phyloP scores from a whole-genome alignment of 441 rosid species.

The Daphne laureola region DNA sequence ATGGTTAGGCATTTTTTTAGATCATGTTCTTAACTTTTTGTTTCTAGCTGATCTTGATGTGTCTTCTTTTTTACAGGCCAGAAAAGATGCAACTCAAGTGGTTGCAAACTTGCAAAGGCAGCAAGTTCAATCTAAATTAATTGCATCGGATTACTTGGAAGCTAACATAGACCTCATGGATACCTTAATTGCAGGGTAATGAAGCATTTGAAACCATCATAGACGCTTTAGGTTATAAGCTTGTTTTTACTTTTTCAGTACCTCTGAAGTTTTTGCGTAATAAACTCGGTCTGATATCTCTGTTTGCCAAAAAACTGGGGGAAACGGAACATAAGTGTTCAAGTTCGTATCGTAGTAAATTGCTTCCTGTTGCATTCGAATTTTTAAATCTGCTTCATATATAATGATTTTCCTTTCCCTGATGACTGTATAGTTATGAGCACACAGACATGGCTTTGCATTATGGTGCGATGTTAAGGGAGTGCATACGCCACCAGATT shows the following conservation, averaged over 20 bases:
- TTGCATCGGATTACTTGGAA: slow-evolving; percentile 86
- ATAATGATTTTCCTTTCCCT: slow-evolving; percentile 13
- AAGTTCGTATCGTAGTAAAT: not conserved
- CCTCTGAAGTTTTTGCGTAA: no score
- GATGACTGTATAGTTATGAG: slow-evolving; percentile 40
- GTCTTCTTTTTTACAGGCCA: slow-evolving; percentile 43
- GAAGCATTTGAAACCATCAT: not conserved
- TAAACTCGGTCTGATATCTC: no score
- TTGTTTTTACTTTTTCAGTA: no score
- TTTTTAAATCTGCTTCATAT: no score
- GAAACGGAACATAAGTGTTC: no score
- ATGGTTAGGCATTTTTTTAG: no score
- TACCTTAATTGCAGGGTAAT: slow-evolving; percentile 66
- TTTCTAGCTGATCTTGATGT: no score
- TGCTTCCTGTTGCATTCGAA: slow-evolving; percentile 1
- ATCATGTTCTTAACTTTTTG: no score
- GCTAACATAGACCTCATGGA: slow-evolving; percentile 79
- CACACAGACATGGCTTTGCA: slow-evolving; percentile 90
- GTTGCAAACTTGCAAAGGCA: slow-evolving; percentile 95
- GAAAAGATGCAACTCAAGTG: slow-evolving; percentile 96
- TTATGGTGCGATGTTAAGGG: slow-evolving; percentile 96
- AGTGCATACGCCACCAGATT: slow-evolving; percentile 93
- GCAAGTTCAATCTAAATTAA: slow-evolving; percentile 78
- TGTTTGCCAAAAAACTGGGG: no score
- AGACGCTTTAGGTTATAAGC: no score